A percentile compares a stretch with the other conserved stretches of the same genome.
phyloP scores from a whole-genome alignment of 129 eudicot species.

The Flaveria sonorensis region DNA sequence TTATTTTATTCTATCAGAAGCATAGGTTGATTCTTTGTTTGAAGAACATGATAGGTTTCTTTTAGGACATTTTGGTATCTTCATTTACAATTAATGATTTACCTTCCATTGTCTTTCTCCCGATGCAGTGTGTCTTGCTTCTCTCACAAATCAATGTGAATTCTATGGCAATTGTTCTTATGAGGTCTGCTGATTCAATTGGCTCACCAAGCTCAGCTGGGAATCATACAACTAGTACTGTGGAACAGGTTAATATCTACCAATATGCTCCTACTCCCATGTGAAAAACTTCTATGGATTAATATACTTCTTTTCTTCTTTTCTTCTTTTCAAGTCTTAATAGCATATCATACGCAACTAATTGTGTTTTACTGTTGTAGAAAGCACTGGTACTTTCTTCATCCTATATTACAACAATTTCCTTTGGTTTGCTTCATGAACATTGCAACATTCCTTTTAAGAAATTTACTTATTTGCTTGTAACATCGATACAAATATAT shows the following conservation, averaged over 20 bases:
- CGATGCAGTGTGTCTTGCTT: constrained; percentile 71
- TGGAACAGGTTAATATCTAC: constrained; percentile 68
- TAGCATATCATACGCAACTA: background rate
- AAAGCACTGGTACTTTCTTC: no score
- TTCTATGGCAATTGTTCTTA: constrained; percentile 81
- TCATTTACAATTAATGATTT: constrained; percentile 16
- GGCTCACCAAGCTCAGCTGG: constrained; percentile 32
- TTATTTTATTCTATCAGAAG: background rate
- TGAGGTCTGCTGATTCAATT: constrained; percentile 47
- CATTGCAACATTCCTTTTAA: constrained; percentile 1
- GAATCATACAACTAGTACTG: constrained; percentile 48
- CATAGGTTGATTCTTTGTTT: background rate
- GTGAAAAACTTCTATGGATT: constrained; percentile 15
- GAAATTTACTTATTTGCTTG: background rate
- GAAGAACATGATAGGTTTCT: background rate
- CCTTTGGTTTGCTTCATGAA: background rate
- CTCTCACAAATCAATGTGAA: constrained; percentile 81
- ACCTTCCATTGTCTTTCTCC: constrained; percentile 25
- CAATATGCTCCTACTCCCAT: constrained; percentile 22
- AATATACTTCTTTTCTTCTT: constrained; percentile 9
- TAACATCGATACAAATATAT: background rate
- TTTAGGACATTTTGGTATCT: constrained; percentile 4
- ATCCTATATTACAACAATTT: background rate
- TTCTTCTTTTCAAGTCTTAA: constrained; percentile 10
- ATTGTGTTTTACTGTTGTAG: no score